Base-by-base conservation (phyloP, 805 yeast genomes). In the Lipomyces orientalis region DNA sequence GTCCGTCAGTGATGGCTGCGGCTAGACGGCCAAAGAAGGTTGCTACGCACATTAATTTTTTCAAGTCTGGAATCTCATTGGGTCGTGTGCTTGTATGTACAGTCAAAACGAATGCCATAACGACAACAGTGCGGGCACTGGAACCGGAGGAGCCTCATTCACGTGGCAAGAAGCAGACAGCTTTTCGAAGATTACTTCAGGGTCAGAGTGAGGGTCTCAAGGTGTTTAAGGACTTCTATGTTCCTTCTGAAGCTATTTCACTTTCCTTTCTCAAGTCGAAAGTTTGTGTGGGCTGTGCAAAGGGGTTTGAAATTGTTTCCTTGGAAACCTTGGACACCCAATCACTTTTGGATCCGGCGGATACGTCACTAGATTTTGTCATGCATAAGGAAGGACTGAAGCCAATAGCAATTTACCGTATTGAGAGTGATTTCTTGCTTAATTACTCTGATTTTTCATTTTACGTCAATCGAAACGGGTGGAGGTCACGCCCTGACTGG, bases 401-500 rank as follows among this genome's bases (percentile, higher is more conserved):
- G 75, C 99, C 99, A 22, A 86, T 93, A 78, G 93, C 96, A 4
- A 92, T 95, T 67, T 96, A 94, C 77, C 86, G 97, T 69, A 87
- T 95, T 66, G 95, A 94, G 66, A 87, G 89, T 64, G 95, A 93
- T 80, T 95, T 94, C 77, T 80, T 95, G 74, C 84, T 95, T 71
- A 89, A 93, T 77, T 95, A 94, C 77, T 87, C 96, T 4, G 97
- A 93, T 76, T 93, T 94, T 77, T 94, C 98, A 58, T 95, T 95
- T 78, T 93, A 91, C 79, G 96, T 95, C 73, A 93, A 95, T 75
- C 85, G 90, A 67, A 93, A 93, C 77, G 99, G 99, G 31, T 95
- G 99, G 99, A 85, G 98, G 73, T 89, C 96, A 22, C 87, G 93
- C 70, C 91, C 95, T 56, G 94, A 91, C 61, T 93, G 97, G 93